phyloP scores from a whole-genome alignment of 73 alveolate species.

The Blepharisma japonicum region DNA sequence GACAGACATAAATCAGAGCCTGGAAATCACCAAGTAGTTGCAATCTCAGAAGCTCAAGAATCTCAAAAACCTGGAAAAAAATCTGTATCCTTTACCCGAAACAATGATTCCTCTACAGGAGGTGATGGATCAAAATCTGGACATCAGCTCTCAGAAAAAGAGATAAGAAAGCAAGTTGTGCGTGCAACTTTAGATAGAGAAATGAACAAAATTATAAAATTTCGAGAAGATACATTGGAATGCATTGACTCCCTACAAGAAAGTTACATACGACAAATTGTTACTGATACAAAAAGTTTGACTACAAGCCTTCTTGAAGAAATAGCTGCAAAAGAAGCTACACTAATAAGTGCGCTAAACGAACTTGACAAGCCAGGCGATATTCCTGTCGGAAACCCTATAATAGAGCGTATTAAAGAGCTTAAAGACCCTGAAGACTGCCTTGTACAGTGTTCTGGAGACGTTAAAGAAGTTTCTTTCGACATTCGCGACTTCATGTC shows the following conservation, averaged over 20 bases:
- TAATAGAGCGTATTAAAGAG: neutral
- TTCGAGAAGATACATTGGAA: neutral
- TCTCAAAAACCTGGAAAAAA: neutral
- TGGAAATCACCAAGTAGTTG: neutral
- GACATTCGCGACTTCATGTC: neutral
- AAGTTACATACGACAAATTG: neutral
- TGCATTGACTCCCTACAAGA: constrained; percentile 6
- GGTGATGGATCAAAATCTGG: neutral
- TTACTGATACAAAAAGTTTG: neutral
- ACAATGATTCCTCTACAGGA: neutral
- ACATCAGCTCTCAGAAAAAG: neutral
- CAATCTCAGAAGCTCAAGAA: neutral
- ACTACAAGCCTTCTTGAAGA: neutral
- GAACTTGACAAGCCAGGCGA: neutral
- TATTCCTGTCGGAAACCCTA: constrained; percentile 17
- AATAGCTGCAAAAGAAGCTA: neutral
- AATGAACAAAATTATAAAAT: neutral
- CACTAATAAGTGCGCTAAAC: neutral
- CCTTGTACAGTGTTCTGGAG: neutral
- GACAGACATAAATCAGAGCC: neutral
- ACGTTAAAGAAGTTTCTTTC: neutral
- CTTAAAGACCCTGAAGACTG: neutral
- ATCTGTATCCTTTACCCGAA: constrained; percentile 11
- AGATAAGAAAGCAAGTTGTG: neutral
- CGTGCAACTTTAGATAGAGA: neutral